Evolutionary conservation across 1,284 basidiomycete genomes (phyloP).

Genomic region (Xanthoconium separans): DNA sequence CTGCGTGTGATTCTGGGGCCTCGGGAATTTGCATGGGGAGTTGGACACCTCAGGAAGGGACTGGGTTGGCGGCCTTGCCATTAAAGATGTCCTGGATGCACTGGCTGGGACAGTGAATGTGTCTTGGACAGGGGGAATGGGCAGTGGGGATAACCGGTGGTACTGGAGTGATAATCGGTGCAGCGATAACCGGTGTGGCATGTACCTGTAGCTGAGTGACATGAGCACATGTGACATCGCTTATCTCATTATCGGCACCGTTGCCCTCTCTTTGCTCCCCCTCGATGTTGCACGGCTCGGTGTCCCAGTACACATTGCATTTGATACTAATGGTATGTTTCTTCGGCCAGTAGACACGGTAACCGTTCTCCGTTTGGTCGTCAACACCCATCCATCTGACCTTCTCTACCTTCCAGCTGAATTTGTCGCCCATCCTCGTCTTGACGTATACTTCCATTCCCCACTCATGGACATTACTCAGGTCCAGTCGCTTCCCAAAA

Average conservation of each 20-base stretch:
- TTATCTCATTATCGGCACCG: too few relatives aligned
- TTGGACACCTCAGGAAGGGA: background rate
- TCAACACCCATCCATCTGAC: background rate
- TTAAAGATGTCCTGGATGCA: background rate
- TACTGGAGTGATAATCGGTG: too few relatives aligned
- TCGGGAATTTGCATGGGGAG: background rate
- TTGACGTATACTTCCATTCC: background rate
- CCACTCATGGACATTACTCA: background rate
- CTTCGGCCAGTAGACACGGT: background rate
- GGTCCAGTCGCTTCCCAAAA: fast-evolving
- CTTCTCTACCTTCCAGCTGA: background rate
- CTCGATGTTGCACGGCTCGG: background rate
- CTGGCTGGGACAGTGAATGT: background rate
- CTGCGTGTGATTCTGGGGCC: background rate
- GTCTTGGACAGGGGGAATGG: background rate
- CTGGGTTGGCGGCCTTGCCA: background rate
- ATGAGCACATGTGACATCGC: background rate
- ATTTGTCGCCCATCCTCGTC: background rate
- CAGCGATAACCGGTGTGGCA: too few relatives aligned
- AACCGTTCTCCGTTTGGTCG: background rate
- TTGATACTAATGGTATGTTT: background rate
- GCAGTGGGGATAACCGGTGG: too few relatives aligned
- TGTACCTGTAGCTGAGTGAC: too few relatives aligned
- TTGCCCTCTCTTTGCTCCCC: background rate
- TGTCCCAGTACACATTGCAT: background rate